Percentiles rank a stretch among this genome's conserved stretches.
phyloP scores from a whole-genome alignment of 192 early-diverging fungal genomes.

The Neocallimastix lanati region DNA sequence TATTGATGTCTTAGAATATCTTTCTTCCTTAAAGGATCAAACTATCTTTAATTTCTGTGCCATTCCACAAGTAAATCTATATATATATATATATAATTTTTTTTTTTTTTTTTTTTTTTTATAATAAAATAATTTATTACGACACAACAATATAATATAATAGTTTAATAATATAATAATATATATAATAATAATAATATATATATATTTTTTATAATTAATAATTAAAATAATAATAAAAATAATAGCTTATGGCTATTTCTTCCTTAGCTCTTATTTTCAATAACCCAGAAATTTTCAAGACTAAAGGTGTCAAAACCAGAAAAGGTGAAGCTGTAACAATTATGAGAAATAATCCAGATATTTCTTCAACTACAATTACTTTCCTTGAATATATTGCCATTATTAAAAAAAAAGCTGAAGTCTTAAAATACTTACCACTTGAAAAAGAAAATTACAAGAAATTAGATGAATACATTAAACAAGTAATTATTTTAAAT shows the following conservation, averaged over 20 bases:
- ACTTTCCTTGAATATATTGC: neutral
- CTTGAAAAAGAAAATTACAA: neutral
- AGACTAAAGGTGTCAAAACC: constrained; percentile 67
- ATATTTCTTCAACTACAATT: neutral
- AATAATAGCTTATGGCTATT: constrained; percentile 69
- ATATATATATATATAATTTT: too few relatives aligned
- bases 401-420: neutral
- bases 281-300: constrained; percentile 66
- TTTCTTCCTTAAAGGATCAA: constrained; percentile 53
- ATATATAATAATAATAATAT: neutral
- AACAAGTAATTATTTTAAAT: neutral
- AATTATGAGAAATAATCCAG: neutral
- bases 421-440: neutral
- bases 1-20: constrained; percentile 71
- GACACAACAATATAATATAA: too few relatives aligned
- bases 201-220: neutral
- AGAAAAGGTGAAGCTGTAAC: constrained; percentile 14
- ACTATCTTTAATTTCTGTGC: constrained; percentile 86
- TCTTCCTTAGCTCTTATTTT: constrained; percentile 72
- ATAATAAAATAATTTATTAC: too few relatives aligned
- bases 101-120: constrained; percentile 2
- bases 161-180: neutral
- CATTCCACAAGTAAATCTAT: constrained; percentile 88
- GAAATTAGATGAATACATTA: neutral
- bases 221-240: too few relatives aligned